Evolutionary conservation across 352 stramenopile species (phyloP).

Genomic region (Globisporangium echinulatum): DNA sequence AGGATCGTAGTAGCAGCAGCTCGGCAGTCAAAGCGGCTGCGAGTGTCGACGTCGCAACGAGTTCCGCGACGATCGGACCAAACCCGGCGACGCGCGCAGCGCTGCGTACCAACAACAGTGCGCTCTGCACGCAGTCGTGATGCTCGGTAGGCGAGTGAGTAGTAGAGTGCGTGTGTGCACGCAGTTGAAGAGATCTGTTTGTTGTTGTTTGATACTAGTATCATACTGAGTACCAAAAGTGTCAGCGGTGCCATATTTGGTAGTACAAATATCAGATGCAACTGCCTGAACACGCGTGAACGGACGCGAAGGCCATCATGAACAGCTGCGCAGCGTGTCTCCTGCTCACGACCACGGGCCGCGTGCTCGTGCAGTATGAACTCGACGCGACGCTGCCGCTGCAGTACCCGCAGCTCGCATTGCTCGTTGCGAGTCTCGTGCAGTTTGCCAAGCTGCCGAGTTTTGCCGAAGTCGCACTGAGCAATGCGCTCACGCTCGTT

Average conservation of each 20-base stretch:
- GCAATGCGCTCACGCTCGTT: slow-evolving; percentile 29
- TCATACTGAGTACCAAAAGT: no score
- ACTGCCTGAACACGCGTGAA: no score
- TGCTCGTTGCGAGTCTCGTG: slow-evolving; percentile 52
- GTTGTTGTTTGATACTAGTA: no score
- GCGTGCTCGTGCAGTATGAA: slow-evolving; percentile 40
- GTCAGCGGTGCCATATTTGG: no score
- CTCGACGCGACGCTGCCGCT: slow-evolving; percentile 35
- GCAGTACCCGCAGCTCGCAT: slow-evolving; percentile 29
- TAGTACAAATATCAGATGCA: no score
- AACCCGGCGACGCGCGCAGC: slow-evolving; percentile 17
- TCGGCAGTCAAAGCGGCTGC: slow-evolving; percentile 10
- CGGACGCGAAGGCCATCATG: no score
- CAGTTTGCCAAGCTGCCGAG: slow-evolving; percentile 37
- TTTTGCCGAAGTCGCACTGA: slow-evolving; percentile 30
- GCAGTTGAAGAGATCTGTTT: no score
- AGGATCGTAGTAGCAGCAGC: not conserved
- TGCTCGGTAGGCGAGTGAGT: not conserved
- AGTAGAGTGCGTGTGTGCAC: not conserved
- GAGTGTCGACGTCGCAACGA: slow-evolving; percentile 13
- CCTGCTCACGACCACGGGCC: slow-evolving; percentile 42
- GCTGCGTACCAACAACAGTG: slow-evolving; percentile 19
- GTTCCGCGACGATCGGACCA: slow-evolving; percentile 7
- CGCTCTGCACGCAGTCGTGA: slow-evolving; percentile 31
- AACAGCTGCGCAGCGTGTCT: slow-evolving; percentile 29